Base-by-base conservation (phyloP, 768 basidiomycete species). In the Tubosaeta sp. region DNA sequence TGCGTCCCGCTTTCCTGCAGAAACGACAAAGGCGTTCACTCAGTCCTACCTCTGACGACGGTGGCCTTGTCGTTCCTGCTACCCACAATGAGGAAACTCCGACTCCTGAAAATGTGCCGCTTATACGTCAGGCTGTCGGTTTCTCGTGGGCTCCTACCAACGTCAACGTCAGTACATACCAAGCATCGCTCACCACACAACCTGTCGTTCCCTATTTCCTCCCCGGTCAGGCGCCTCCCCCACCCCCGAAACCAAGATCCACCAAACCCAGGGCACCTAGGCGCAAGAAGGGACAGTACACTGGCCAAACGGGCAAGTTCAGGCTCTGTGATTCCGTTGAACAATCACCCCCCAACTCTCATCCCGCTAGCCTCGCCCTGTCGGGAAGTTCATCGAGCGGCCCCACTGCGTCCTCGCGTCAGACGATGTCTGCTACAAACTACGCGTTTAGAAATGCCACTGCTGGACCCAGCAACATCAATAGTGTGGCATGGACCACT, bases 91-190 rank as follows among this genome's bases (percentile, higher is more conserved):
- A 76, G 55, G 57, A 78, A 52, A 73, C 77, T 11, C 76, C 80
- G 52, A 76, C 77, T 36, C 77, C 76, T 39, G 64, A 63, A 53
- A 59, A 46, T 13, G 69, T 71, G 6, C 83, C 83, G 32, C 61
- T 85, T 25, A 75, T 85, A 56, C 76, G 83, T 43, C 77, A 82
- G 60, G 72, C 80, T n/a, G 67, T 85, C 34, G 83, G 71, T 19
- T 84, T 84, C 58, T 64, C 72, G 41, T 73, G 69, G 67, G 49
- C 59, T 18, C 61, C 65, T 8, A 54, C 55, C 35, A 58, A 58
- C 32, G 44, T 66, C 48, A 61, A 63, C 52, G 48, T 68, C 54
- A 57, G 6, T 27, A 69, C 71, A 25, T 69, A 69, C 36, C 65
- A 65, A 29, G 68, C 63, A 22, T 45, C 66, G 3, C 39, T 59